Base-by-base conservation (phyloP, 2,329 filamentous ascomycete genomes). In the Grosmannia serpens region DNA sequence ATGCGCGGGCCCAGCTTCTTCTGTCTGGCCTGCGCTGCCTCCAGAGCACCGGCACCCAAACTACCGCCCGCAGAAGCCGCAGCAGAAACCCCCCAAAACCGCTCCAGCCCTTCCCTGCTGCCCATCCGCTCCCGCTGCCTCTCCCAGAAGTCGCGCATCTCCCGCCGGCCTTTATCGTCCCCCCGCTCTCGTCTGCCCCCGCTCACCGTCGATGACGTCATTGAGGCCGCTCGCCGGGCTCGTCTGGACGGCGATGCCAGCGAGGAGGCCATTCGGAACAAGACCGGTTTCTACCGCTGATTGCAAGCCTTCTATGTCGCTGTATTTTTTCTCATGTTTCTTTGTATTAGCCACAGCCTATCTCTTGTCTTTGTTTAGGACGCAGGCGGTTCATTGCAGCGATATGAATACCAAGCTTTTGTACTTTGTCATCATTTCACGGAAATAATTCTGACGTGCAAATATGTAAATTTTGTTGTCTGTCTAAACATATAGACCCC, bases 201-300 rank as follows among this genome's bases (percentile, higher is more conserved):
- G 72, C 61, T 73, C 67, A 71, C 71, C 10, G 75, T 80, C 64
- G 75, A 80, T 41, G 75, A 81, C 62, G 74, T 81, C 58, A 63
- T 72, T 52, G 73, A 73, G 56, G 73, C 75, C 57, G 76, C 74
- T 10, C 66, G 74, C 46, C 66, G 68, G 56, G 71, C 71, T 10
- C 69, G 72, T 55, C 51, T 69, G 22, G 68, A 66, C 2, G 72
- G 70, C 33, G 76, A 79, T 13, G 70, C 71, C 50, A 51, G 47
- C 47, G 76, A 80, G 55, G 76, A 78, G 60, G 71, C 75, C 41
- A 69, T 76, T 69, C 70, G 73, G 64, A 70, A 73, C 62, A 83
- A 83, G 73, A 65, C 73, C 63, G 62, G 63, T 3, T 55, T 47
- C n/a, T 61, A 56, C 53, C 55, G 17, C 2, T 59, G 54, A 56